phyloP scores from a whole-genome alignment of 2,329 filamentous ascomycete species.

The Emmonsiellopsis sp. region DNA sequence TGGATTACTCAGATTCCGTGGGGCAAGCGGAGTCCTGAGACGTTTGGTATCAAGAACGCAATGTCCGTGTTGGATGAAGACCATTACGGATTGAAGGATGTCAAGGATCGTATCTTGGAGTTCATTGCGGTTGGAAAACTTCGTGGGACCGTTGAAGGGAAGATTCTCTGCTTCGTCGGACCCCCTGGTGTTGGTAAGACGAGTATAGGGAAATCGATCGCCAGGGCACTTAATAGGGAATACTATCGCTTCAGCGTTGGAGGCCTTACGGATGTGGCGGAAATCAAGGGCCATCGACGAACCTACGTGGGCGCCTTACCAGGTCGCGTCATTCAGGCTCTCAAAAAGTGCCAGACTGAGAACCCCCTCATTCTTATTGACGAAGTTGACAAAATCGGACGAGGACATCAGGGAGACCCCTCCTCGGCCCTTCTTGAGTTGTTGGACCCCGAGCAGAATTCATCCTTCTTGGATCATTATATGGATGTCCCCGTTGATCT shows the following conservation, averaged over 20 bases:
- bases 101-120: constrained; percentile 95
- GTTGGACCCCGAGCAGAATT: constrained; percentile 94
- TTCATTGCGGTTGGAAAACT: constrained; percentile 98
- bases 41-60: constrained; percentile 89
- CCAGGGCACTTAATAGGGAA: constrained; percentile 82
- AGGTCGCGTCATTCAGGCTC: constrained; percentile 90
- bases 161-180: constrained; percentile 95
- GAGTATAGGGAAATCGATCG: constrained; percentile 97
- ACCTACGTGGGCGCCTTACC: constrained; percentile 95
- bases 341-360: constrained; percentile 99
- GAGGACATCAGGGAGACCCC: constrained; percentile 92
- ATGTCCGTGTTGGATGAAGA: constrained; percentile 88
- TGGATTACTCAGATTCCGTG: constrained; percentile 98
- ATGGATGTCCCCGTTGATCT: constrained; percentile 96
- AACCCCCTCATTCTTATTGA: constrained; percentile 95
- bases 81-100: constrained; percentile 92
- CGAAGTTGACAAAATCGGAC: constrained; percentile 95
- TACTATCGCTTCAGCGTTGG: constrained; percentile 99
- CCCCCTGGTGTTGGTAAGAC: constrained; percentile 97
- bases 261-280: constrained; percentile 90
- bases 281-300: constrained; percentile 94
- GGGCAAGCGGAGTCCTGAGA: constrained; percentile 91
- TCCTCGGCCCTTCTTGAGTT: constrained; percentile 88
- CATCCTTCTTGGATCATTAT: constrained; percentile 94
- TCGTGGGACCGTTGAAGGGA: constrained; percentile 91